A percentile compares a stretch with the other conserved stretches of the same genome.
Evolutionary conservation across 2,329 filamentous ascomycete species (phyloP).

Genomic region (Aspergillus tubingensis): DNA sequence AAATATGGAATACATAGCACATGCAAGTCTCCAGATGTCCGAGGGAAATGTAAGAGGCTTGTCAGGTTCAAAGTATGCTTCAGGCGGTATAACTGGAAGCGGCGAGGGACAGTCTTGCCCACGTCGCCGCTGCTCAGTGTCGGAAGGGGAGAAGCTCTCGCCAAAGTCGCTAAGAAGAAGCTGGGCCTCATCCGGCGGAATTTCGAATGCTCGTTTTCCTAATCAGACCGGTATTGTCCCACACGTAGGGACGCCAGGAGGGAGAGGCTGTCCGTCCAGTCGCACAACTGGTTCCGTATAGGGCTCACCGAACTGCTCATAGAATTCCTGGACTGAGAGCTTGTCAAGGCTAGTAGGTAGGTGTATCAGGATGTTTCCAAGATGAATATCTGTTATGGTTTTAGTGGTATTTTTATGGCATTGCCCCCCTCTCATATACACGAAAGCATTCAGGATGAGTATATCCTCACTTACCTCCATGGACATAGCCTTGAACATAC

Average conservation of each 20-base stretch:
- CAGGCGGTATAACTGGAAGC: not conserved
- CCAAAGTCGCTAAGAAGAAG: not conserved
- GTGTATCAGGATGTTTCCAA: slow-evolving; percentile 24
- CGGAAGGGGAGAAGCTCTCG: not conserved
- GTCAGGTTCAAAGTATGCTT: not conserved
- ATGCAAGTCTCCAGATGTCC: not conserved
- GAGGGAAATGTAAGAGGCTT: not conserved
- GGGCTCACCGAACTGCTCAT: slow-evolving; percentile 18
- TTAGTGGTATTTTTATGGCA: not conserved
- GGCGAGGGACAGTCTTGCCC: not conserved
- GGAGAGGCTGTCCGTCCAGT: slow-evolving; percentile 18
- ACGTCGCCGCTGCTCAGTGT: not conserved
- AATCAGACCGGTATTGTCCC: not conserved
- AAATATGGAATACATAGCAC: not conserved
- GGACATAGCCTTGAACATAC: slow-evolving; percentile 21
- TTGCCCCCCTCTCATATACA: not conserved
- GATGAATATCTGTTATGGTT: slow-evolving; percentile 21
- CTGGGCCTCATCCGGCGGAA: not conserved
- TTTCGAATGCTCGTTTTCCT: not conserved
- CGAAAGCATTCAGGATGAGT: not conserved
- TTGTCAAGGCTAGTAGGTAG: slow-evolving; percentile 19
- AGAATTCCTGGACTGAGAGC: slow-evolving; percentile 21
- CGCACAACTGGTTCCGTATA: slow-evolving; percentile 18
- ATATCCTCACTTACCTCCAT: slow-evolving; percentile 22
- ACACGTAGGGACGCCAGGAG: slow-evolving; percentile 17